Percentiles rank a stretch among this genome's conserved stretches.
Conservation (phyloP, 2,329 filamentous ascomycete species). For the Penicillium hordei region DNA sequence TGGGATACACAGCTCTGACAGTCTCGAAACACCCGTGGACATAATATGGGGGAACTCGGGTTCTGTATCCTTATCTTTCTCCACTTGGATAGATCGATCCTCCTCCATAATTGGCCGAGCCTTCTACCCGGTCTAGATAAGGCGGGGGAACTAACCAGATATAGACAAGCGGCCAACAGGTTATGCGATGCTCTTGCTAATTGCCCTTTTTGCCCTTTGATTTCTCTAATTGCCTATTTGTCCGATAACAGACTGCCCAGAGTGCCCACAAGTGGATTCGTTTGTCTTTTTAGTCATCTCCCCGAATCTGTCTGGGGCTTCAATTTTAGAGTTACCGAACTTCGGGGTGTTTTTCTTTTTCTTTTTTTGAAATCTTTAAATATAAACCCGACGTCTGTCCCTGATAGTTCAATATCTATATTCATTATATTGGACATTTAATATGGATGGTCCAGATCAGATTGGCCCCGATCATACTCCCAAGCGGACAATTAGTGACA, state of each 20-base stretch:
- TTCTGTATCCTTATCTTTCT: conserved; percentile 1
- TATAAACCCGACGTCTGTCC: not conserved
- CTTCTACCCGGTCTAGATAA: not conserved
- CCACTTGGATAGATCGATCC: not conserved
- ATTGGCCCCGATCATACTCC: conserved; percentile 45
- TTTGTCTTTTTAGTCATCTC: not conserved
- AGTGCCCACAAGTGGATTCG: not conserved
- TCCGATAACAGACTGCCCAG: not conserved
- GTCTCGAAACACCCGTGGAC: not conserved
- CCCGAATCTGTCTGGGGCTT: not conserved
- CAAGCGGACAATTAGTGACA: conserved; percentile 39
- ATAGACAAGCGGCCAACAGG: not conserved
- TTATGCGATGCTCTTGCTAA: conserved; percentile 24
- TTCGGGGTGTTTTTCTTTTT: not conserved
- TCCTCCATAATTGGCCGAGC: not conserved
- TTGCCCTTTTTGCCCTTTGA: not conserved
- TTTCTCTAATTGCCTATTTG: not conserved
- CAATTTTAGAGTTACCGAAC: conserved; percentile 5
- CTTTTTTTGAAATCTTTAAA: not conserved
- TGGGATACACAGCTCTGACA: not conserved
- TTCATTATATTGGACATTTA: conserved; percentile 1
- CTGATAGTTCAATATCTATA: not conserved
- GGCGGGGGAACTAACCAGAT: not conserved
- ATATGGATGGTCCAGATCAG: conserved; percentile 44
- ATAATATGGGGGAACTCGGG: not conserved